A percentile compares a stretch with the other conserved stretches of the same genome.
Conservation (phyloP, 2,329 filamentous ascomycete species). For the Fusarium torreyae region DNA sequence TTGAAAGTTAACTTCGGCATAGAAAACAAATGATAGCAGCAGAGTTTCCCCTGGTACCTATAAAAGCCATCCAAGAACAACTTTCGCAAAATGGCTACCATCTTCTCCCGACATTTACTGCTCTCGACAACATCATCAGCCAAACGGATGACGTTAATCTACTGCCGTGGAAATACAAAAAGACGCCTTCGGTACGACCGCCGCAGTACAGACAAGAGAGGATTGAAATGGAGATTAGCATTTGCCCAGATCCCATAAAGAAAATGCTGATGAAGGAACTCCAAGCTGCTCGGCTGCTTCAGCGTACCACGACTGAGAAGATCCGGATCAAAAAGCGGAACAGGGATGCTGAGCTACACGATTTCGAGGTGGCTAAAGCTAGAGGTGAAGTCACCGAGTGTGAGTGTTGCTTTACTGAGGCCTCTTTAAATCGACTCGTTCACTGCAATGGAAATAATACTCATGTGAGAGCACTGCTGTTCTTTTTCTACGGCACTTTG, state of each 20-base stretch:
- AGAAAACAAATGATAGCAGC: conserved; percentile 41
- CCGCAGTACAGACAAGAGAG: conserved; percentile 16
- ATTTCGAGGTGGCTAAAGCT: conserved; percentile 59
- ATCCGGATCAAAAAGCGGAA: conserved; percentile 52
- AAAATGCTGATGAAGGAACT: conserved; percentile 43
- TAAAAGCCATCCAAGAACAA: conserved; percentile 19
- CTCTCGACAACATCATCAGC: conserved; percentile 22
- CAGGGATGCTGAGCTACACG: conserved; percentile 54
- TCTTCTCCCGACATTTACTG: conserved; percentile 40
- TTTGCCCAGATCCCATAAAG: neutral
- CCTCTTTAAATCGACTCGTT: conserved; percentile 76
- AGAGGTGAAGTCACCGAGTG: conserved; percentile 75
- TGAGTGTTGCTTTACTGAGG: conserved; percentile 79
- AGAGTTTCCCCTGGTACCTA: conserved; percentile 45
- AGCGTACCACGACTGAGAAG: conserved; percentile 34
- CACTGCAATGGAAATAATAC: conserved; percentile 71
- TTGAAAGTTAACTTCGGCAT: conserved; percentile 17
- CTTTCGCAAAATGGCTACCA: conserved; percentile 25
- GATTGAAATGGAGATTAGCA: conserved; percentile 13
- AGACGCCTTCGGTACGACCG: conserved; percentile 6
- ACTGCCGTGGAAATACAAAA: conserved; percentile 30
- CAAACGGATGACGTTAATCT: neutral
- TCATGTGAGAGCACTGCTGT: conserved; percentile 61
- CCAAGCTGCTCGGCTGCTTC: conserved; percentile 32
- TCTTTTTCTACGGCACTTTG: neutral